Conservation (phyloP, 2,329 filamentous ascomycete species). For the Ambrosiella xylebori region DNA sequence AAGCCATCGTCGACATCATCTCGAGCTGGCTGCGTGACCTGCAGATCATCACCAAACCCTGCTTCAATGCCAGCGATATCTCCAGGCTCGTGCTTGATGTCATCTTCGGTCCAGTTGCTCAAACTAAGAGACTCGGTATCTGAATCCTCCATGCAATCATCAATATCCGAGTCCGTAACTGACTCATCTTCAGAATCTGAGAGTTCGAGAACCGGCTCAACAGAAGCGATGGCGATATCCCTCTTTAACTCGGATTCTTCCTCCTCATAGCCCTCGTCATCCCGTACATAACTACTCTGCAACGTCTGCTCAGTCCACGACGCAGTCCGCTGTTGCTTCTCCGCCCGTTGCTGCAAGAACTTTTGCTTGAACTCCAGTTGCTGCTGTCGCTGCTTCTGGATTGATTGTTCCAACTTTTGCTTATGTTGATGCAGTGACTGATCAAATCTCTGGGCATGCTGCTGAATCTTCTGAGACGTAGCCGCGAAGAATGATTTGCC, state of each 20-base stretch:
- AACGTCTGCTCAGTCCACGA: neutral
- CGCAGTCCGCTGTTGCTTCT: neutral
- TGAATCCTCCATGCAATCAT: slow-evolving; percentile 10
- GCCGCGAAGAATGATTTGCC: slow-evolving; percentile 5
- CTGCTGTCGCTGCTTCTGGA: neutral
- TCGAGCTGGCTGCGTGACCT: slow-evolving; percentile 80
- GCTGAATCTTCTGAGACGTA: neutral
- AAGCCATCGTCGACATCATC: slow-evolving; percentile 75
- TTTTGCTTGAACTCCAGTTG: neutral
- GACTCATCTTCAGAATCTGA: slow-evolving; percentile 41
- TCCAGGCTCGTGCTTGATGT: slow-evolving; percentile 41
- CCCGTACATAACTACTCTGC: neutral
- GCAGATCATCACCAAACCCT: slow-evolving; percentile 57
- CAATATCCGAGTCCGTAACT: slow-evolving; percentile 32
- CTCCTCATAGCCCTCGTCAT: neutral
- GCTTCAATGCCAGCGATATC: slow-evolving; percentile 65
- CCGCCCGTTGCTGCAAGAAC: neutral
- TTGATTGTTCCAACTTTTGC: neutral
- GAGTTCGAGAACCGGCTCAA: slow-evolving; percentile 41
- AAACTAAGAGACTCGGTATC: slow-evolving; percentile 4
- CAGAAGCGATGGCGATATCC: slow-evolving; percentile 16
- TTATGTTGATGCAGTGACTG: neutral
- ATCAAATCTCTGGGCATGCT: neutral
- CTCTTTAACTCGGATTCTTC: slow-evolving; percentile 4
- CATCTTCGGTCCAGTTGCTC: neutral